Evolutionary conservation across 805 yeast genomes (phyloP), one percentile per base, ranked within the genome.

Genomic region (Blastobotrys mokoenaii): DNA sequence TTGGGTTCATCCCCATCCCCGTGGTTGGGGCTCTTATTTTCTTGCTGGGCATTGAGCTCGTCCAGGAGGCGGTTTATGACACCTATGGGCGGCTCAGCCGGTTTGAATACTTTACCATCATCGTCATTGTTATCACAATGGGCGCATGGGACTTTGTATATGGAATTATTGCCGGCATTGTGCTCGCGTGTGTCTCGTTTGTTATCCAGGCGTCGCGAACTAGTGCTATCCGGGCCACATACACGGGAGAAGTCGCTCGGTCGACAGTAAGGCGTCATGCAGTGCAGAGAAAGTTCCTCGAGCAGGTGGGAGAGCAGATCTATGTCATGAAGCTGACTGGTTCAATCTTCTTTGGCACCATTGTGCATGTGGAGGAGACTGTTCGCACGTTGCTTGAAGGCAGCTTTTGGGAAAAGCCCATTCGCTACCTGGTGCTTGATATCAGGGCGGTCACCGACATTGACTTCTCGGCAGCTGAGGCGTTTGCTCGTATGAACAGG

Each of bases 381-480:
- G 81, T 90, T 46, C 73, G 93, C 47, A 67, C 67, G 4, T 65
- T 81, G 51, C 76, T 86, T 56, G 69, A 71, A n/a, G 68, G 65
- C 2, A 58, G 62, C 15, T 79, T 73, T 57, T 59, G 62, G 18
- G 46, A 53, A 11, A 32, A 53, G n/a, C 87, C 93, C 22, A 81
- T 93, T 55, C 79, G 84, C 57, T 93, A 80, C 60, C 67, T 93
- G 51, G 78, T 93, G 42, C 61, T 93, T 40, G 98, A 93, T 65
- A 80, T 93, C 73, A 81, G 81, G 53, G 79, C 82, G 33, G 95
- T 93, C 27, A 73, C 51, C 57, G 77, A 77, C 40, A 78, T 93
- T 51, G 98, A 93, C 64, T 93, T 84, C 57, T 84, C 95, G 39
- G 97, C 97, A 0, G 95, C 96, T 8, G 97, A 93, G 63, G 96